Conservation (phyloP, 306 rosid genomes). For the Prunus mume region DNA sequence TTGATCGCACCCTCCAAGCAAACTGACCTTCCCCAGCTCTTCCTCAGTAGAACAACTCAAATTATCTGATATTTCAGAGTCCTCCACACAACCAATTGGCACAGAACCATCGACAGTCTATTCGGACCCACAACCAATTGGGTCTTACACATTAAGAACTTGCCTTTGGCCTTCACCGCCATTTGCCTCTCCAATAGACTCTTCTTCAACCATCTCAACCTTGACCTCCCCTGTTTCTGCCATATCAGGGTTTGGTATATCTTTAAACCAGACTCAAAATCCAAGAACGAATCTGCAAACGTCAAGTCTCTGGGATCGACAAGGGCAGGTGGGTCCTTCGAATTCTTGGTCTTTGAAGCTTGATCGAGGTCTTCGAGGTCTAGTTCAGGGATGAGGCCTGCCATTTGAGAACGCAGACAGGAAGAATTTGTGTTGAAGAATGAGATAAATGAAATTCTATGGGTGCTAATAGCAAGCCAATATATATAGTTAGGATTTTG, state of each 20-base stretch:
- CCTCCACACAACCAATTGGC: constrained; percentile 23
- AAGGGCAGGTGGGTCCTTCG: constrained; percentile 23
- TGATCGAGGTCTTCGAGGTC: constrained; percentile 24
- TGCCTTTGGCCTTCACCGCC: not conserved
- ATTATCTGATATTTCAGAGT: constrained; percentile 19
- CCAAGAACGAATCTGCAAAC: constrained; percentile 58
- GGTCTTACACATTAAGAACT: constrained; percentile 4
- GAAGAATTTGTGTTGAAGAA: not conserved
- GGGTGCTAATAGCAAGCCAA: not conserved
- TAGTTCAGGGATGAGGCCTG: constrained; percentile 18
- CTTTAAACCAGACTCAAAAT: constrained; percentile 56
- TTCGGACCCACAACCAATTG: constrained; percentile 9
- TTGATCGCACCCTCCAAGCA: constrained; percentile 20
- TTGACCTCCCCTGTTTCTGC: constrained; percentile 16
- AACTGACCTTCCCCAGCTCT: constrained; percentile 48
- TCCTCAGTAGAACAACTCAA: constrained; percentile 34
- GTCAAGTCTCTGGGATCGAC: constrained; percentile 32
- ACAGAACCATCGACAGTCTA: not conserved
- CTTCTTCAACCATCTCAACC: not conserved
- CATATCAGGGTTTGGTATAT: constrained; percentile 28
- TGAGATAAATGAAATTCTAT: constrained; percentile 12
- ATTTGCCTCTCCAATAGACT: not conserved
- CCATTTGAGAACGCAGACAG: constrained; percentile 28
- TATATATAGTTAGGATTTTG: constrained; percentile 4
- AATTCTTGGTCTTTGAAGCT: constrained; percentile 28